Evolutionary conservation across 2,329 filamentous ascomycete genomes (phyloP).

Genomic region (Trichophyton verrucosum): DNA sequence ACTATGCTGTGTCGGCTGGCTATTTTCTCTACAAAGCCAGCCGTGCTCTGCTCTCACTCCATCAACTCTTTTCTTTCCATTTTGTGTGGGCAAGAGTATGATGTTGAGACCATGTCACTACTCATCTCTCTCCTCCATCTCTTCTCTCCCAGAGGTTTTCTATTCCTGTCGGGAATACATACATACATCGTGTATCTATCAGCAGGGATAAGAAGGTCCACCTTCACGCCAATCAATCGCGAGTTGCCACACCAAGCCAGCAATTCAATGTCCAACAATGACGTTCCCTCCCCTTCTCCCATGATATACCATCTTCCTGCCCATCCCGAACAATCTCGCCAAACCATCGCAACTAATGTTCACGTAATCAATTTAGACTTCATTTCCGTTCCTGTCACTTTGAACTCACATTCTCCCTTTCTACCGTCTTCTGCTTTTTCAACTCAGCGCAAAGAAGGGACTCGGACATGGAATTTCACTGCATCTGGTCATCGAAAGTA

Average conservation of each 20-base stretch:
- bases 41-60: background rate
- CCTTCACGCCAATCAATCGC: background rate
- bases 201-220: background rate
- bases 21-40: too few species aligned
- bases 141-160: background rate
- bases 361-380: background rate
- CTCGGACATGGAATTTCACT: background rate
- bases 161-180: background rate
- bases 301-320: background rate
- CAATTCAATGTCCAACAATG: too few species aligned
- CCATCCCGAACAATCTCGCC: background rate
- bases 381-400: background rate
- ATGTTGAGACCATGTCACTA: background rate
- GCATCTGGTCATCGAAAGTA: background rate
- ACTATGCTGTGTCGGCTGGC: background rate
- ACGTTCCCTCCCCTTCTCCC: background rate
- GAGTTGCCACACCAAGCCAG: background rate
- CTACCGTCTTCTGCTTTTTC: background rate
- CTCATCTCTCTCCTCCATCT: background rate
- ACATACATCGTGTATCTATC: background rate
- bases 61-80: background rate
- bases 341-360: background rate
- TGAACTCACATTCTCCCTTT: background rate
- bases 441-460: background rate
- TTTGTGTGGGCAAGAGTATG: too few species aligned